Conservation (phyloP, 1,139 yeast genomes). For the Magnusiomyces magnusii region DNA sequence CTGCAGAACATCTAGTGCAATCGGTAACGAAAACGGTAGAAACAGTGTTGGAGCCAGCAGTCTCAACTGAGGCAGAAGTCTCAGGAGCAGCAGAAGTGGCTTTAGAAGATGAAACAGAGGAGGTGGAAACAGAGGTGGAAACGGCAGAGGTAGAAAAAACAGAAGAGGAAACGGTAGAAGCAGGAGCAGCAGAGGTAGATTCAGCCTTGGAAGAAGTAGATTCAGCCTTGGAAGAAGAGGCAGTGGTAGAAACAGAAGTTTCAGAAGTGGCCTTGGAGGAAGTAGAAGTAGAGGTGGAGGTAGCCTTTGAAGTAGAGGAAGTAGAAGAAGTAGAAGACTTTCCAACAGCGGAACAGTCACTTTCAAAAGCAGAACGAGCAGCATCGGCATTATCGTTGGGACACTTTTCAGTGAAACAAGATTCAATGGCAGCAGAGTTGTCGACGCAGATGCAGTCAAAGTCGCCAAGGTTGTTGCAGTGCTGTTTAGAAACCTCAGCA, state of each 20-base stretch:
- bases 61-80: not conserved
- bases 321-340: constrained; percentile 33
- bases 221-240: constrained; percentile 11
- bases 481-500: constrained; percentile 53
- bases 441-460: constrained; percentile 57
- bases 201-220: constrained; percentile 19
- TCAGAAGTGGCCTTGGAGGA: not conserved
- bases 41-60: not conserved
- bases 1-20: not conserved
- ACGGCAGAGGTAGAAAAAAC: constrained; percentile 3
- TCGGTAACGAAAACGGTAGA: not conserved
- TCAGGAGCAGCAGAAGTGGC: not conserved
- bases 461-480: constrained; percentile 54
- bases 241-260: not conserved
- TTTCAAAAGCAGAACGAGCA: constrained; percentile 52
- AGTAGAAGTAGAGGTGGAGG: constrained; percentile 28
- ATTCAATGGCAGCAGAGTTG: constrained; percentile 44
- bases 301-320: constrained; percentile 29
- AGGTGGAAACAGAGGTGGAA: constrained; percentile 14
- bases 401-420: constrained; percentile 58
- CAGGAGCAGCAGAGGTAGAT: constrained; percentile 27
- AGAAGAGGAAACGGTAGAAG: constrained; percentile 14
- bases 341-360: constrained; percentile 26
- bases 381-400: constrained; percentile 51
- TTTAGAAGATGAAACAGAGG: not conserved